Evolutionary conservation across 805 yeast genomes (phyloP), one percentile per base, ranked within the genome.

Genomic region (Millerozyma acaciae): DNA sequence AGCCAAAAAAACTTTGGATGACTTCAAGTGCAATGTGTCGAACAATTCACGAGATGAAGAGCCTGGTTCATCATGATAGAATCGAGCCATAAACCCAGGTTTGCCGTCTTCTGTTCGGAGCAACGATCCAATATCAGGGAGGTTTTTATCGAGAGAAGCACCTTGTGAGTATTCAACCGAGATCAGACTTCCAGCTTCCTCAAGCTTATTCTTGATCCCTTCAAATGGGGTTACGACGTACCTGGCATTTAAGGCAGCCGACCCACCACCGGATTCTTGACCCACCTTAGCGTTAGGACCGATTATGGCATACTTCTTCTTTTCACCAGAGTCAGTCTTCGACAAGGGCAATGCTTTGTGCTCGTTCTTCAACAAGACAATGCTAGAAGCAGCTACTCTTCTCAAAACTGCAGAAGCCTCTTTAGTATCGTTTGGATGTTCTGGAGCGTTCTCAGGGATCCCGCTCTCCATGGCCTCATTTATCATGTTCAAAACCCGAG

Each of bases 201-300:
- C 32, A 32, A 60, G 38, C 33, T 56, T 58, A 10, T 51, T 41
- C 7, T 50, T 34, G 34, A 76, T 68, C 12, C 72, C 77, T 12
- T 73, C 70, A 27, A 50, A 65, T 3, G 78, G 78, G 9, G 76
- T 55, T 6, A 71, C 60, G 10, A 63, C 55, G 49, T 74, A 71
- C 47, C 72, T 65, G 4, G 77, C 68, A 15, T 55, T 52, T 41
- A 73, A 54, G 8, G 76, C 59, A 22, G 82, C 80, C 14, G 81
- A 76, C 6, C 84, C 84, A 41, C 84, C 84, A 37, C 84, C 83
- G 16, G 76, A 69, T 39, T 62, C 70, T 24, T 69, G 65, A 5
- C 76, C 60, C 28, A 48, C 52, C 41, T 64, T 72, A 17, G 76
- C 81, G 40, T 73, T 75, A 22, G 82, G 81, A 3, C 84, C 85